These are phyloP conservation scores for Excoecaria agallocha DNA, from an alignment of 345 rosid genomes.

Conservation along the genomic window DNA sequence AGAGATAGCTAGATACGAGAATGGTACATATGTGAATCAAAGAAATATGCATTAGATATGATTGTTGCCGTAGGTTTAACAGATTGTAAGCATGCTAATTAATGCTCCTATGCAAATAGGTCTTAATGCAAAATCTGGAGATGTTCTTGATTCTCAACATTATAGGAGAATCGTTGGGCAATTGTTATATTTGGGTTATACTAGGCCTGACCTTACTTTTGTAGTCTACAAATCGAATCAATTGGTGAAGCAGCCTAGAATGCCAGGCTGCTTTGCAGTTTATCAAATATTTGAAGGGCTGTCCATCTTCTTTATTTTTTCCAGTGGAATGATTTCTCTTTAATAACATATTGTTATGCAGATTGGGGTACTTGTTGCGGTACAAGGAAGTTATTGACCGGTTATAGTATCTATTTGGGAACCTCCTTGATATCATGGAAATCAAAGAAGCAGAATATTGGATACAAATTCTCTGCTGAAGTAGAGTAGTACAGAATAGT, in stretches of 20 bases:
- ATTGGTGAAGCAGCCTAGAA: not conserved
- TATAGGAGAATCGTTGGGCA: not conserved
- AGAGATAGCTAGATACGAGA: not conserved
- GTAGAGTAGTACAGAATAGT: not conserved
- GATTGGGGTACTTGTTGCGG: not conserved
- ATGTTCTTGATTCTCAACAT: not conserved
- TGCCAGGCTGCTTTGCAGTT: not conserved
- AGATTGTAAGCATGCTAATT: not conserved
- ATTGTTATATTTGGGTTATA: not conserved
- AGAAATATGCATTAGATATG: not conserved
- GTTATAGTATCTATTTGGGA: not conserved
- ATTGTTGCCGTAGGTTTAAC: not conserved
- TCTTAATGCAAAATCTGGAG: not conserved
- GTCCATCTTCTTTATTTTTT: not conserved
- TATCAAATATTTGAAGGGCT: not conserved
- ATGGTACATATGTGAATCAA: not conserved
- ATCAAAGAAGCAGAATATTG: not conserved
- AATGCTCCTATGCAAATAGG: not conserved
- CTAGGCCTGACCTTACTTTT: not conserved
- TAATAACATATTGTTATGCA: not conserved
- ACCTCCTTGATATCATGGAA: not conserved
- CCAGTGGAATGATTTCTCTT: not conserved
- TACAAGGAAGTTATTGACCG: not conserved
- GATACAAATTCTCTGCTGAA: not conserved
- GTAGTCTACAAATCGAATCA: not conserved